Base-by-base conservation (phyloP, 2,329 filamentous ascomycete species). In the Fusarium multiceps region DNA sequence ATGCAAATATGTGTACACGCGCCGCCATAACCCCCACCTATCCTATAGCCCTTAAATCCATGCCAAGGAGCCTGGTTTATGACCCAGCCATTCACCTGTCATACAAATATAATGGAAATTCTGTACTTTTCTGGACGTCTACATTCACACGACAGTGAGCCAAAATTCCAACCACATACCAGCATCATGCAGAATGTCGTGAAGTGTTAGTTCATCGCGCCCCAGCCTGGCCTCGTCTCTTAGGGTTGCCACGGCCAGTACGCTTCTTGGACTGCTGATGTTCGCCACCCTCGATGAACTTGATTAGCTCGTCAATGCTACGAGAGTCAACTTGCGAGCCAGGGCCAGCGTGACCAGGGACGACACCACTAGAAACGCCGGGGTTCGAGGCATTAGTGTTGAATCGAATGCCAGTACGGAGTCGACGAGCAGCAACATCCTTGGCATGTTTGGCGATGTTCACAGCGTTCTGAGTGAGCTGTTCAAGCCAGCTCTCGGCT, bases 391-490 rank as follows among this genome's bases (percentile, higher is more conserved):
- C 64, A 16, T 75, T 74, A 7, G 76, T 72, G 23, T 88, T 89
- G 76, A 95, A 89, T 58, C 89, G 87, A 71, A 94, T 90, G 48
- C 87, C 88, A 11, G 91, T 87, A 64, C 90, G 89, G 45, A 94
- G 85, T 65, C 92, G 88, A 59, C 91, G 89, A 49, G 90, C 89
- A 80, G 96, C 90, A 40, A 93, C 86, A 69, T 96, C 92, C 83
- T 97, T 97, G 64, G 93, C 92, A 76, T 97, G 94, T 84, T 97
- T 98, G 53, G 94, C 95, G 72, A 98, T 94, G 34, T 90, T 92
- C 42, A 99, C 96, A 46, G 96, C 96, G 76, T 97, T 98, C 80
- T 97, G 93, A 1, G 95, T 98, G 63, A 99, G 88, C 81, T 97
- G 94, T 81, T 97, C 93, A 25, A 98, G 88, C 96, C 96, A 99